Percentiles rank a stretch among this genome's conserved stretches.
These are phyloP conservation scores for Hyphodiscus sp. DNA, from an alignment of 2,329 filamentous ascomycete genomes.

Conservation along the genomic window DNA sequence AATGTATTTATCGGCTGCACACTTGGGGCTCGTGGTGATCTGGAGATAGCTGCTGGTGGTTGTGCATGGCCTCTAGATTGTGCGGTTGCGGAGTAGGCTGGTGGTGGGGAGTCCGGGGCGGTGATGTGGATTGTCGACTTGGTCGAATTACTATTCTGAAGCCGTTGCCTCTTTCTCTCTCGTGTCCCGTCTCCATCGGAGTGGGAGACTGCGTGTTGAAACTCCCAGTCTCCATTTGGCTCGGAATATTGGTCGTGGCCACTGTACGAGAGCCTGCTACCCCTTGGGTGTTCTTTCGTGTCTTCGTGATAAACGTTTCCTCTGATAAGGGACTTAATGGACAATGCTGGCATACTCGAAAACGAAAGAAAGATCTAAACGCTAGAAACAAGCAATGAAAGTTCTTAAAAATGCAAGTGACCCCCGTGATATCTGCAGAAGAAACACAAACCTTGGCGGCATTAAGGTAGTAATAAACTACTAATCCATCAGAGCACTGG, in stretches of 20 bases:
- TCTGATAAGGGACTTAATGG: neutral
- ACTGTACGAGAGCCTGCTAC: neutral
- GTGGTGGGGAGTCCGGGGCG: neutral
- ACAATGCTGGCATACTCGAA: neutral
- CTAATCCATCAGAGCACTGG: neutral
- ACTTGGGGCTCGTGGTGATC: neutral
- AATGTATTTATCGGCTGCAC: neutral
- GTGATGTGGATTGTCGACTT: neutral
- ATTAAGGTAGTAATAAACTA: neutral
- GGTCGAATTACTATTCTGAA: neutral
- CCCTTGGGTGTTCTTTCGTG: neutral
- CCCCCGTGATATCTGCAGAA: neutral
- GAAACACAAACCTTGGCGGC: neutral
- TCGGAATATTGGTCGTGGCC: neutral
- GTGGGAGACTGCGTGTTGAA: neutral
- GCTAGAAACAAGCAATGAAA: neutral
- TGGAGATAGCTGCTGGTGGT: neutral
- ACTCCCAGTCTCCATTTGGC: neutral
- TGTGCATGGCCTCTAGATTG: neutral
- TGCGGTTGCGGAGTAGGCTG: neutral
- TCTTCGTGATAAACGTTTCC: neutral
- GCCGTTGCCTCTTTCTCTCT: neutral
- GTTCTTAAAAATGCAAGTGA: neutral
- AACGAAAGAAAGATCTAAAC: neutral
- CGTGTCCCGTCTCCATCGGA: neutral